Base-by-base conservation (phyloP, 495 filamentous ascomycete genomes). In the Pyronema domesticum region DNA sequence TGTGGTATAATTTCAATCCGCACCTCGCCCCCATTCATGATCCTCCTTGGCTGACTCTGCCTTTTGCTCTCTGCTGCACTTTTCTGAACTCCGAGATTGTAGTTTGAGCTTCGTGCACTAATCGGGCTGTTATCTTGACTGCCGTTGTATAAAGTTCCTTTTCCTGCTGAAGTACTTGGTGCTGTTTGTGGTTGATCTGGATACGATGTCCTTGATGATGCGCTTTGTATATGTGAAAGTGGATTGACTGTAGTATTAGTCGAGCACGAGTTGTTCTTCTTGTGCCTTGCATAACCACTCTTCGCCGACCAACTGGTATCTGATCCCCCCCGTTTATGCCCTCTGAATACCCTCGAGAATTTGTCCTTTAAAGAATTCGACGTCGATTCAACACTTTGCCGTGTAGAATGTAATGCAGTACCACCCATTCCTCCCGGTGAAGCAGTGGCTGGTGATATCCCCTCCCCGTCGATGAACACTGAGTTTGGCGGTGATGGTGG, bases 401-500 rank as follows among this genome's bases (percentile, higher is more conserved):
- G 50, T 15, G 18, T 33, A 10, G 19, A 13, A 13, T 43, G 11
- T 15, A 37, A 53, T 17, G 8, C 15, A 11, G 11, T n/a, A 53
- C 18, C 58, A 43, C 33, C 49, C 56, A 43, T 54, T 10, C 42
- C 54, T 47, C 35, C 36, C 50, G 50, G 35, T 13, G 48, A 34
- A 51, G 3, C 3, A 37, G 50, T 53, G 37, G 30, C 37, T 13
- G 50, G 50, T 34, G 50, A 53, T 40, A 10, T 37, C 7, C 48
- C 48, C 13, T 51, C 50, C 47, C 47, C 23, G 11, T 35, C 30
- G 17, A 63, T 14, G 13, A 64, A 50, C 19, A 64, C 57, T 15
- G 61, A 64, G 40, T 55, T 64, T 10, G 61, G 61, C 46, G 61
- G 61, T 18, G 61, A 64, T 13, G 61, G 61, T 8, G 61, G 61